Evolutionary conservation across 2,329 filamentous ascomycete species (phyloP), one percentile per base, ranked within the genome.

Genomic region (Phialophora chinensis): DNA sequence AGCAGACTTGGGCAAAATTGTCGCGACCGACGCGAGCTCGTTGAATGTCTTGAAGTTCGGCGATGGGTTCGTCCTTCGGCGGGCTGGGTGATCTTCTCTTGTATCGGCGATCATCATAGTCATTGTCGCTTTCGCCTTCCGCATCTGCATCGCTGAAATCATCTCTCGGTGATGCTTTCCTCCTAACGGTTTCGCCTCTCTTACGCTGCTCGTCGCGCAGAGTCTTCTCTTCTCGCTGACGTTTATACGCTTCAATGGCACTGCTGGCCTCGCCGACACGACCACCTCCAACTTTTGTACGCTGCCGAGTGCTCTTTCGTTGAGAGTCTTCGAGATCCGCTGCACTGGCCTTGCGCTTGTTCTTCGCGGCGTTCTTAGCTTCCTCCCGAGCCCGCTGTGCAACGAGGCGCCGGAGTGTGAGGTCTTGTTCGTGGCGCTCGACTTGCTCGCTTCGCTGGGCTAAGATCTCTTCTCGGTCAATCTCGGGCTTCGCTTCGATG

Each of bases 1-100:
- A 97, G 83, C 93, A 97, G 63, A 97, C 90, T 74, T 94, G 88
- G 6, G 91, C 90, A 77, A 99, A 97, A 74, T 93, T 91, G 72
- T 87, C 90, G 69, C 95, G 88, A 58, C 93, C 92, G 66, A 99
- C 86, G 65, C 92, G 88, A 61, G 94, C 87, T 59, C 91, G 88
- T 75, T 98, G 91, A 71, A 94, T 88, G 77, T 98, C 92, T n/a
- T 85, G 85, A 23, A 97, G 82, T 42, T 90, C 88, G 1, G 91
- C 88, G 29, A 88, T 89, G 14, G 87, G 87, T 50, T 89, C 87
- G 67, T 91, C 88, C 70, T 88, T 90, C 35, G 84, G 79, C 60
- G 78, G 77, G 67, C 79, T 77, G 6, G 77, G 85, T 81, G 75
- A 83, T 80, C 75, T 83, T 72, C 75, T 79, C 75, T 79, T 83